phyloP scores from a whole-genome alignment of 2,329 filamentous ascomycete genomes.

The Drechmeria coniospora region DNA sequence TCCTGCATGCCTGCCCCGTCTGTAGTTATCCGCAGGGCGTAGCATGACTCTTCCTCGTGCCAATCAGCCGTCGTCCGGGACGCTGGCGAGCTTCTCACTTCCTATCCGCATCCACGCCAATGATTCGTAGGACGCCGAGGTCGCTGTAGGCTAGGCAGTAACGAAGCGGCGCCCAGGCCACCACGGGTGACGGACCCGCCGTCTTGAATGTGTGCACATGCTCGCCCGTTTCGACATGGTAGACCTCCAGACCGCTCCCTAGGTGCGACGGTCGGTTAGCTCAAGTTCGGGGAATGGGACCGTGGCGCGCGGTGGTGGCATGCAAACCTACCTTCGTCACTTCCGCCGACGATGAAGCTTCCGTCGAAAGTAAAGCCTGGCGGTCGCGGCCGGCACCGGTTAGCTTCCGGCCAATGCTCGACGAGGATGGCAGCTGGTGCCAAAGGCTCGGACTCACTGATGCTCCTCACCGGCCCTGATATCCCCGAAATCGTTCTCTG shows the following conservation, averaged over 20 bases:
- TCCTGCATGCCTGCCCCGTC: too few species aligned
- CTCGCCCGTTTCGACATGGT: constrained; percentile 60
- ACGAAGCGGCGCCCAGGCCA: constrained; percentile 61
- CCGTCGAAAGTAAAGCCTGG: constrained; percentile 65
- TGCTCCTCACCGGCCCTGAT: constrained; percentile 51
- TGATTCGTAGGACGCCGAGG: constrained; percentile 50
- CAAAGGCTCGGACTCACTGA: constrained; percentile 44
- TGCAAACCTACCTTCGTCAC: constrained; percentile 45
- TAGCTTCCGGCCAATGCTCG: background rate
- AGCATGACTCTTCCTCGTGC: background rate
- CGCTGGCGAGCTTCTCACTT: constrained; percentile 10
- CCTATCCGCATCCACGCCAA: constrained; percentile 39
- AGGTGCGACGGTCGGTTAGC: background rate
- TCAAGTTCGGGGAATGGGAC: background rate
- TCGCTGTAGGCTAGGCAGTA: constrained; percentile 66
- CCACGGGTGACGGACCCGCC: constrained; percentile 44
- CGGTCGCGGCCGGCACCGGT: background rate
- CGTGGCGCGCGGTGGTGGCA: background rate
- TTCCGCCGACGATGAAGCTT: constrained; percentile 57
- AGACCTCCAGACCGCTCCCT: constrained; percentile 51
- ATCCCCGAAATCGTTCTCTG: constrained; percentile 55
- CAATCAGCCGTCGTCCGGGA: background rate
- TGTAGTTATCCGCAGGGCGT: background rate
- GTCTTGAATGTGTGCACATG: constrained; percentile 59
- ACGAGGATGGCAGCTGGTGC: background rate